Evolutionary conservation across 768 basidiomycete species (phyloP).

Genomic region (Auricularia auricula-judae): DNA sequence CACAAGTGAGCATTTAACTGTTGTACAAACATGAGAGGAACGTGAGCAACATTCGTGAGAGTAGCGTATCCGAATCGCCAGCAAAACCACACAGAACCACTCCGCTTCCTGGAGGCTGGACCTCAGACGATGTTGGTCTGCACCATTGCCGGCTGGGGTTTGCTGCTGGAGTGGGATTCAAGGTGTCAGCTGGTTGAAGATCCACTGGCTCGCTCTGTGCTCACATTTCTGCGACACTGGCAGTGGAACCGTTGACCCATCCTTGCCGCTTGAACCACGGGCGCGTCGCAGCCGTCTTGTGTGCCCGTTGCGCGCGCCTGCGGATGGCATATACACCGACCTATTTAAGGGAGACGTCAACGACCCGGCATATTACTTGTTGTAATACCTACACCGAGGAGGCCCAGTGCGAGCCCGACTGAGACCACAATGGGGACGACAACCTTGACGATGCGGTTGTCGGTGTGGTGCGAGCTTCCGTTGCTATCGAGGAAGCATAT

Average conservation of each 20-base stretch:
- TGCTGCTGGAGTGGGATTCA: too few species aligned
- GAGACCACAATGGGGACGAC: background rate
- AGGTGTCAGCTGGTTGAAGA: too few species aligned
- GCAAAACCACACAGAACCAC: too few species aligned
- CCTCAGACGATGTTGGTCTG: too few species aligned
- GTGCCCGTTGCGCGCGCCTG: background rate
- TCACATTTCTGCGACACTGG: background rate
- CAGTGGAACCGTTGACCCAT: background rate
- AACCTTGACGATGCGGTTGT: background rate
- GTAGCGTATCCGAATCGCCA: too few species aligned
- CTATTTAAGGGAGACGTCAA: background rate
- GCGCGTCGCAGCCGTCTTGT: background rate
- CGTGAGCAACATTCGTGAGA: too few species aligned
- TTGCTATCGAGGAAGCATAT: background rate
- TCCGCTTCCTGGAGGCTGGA: too few species aligned
- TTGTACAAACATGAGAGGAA: too few species aligned
- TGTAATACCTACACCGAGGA: background rate
- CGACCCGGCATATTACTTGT: background rate
- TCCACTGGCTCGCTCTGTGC: background rate
- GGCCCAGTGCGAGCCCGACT: background rate
- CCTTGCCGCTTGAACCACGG: conserved; percentile 1
- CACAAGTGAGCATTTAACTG: too few species aligned
- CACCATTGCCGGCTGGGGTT: too few species aligned
- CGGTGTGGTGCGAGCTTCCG: background rate
- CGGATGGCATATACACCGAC: background rate